Conservation (phyloP, 2,329 filamentous ascomycete genomes). For the Pseudopyricularia javanii region DNA sequence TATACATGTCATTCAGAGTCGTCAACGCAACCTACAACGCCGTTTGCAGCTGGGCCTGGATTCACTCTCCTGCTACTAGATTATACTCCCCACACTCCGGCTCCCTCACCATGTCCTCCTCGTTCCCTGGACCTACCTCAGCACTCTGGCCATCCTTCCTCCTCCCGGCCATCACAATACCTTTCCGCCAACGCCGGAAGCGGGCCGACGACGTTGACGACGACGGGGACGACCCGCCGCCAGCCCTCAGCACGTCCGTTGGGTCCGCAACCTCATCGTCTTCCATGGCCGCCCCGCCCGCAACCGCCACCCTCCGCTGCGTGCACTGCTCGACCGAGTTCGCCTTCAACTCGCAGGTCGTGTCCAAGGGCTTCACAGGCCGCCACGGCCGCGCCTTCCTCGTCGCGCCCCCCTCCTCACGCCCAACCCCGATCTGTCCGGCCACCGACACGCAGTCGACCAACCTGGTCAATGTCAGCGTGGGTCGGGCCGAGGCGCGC, state of each 20-base stretch:
- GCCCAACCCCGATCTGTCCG: constrained; percentile 6
- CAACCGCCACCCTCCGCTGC: constrained; percentile 47
- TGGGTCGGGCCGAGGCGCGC: constrained; percentile 41
- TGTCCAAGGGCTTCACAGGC: constrained; percentile 55
- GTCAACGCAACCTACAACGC: background rate
- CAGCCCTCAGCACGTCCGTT: constrained; percentile 12
- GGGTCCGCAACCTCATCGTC: constrained; percentile 5
- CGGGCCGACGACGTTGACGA: background rate
- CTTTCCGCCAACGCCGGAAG: constrained; percentile 9
- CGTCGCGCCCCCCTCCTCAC: constrained; percentile 23
- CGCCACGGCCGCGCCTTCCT: constrained; percentile 53
- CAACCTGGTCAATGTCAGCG: constrained; percentile 39
- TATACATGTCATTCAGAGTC: background rate
- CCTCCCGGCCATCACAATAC: constrained; percentile 10
- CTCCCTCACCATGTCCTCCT: background rate
- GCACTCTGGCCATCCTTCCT: constrained; percentile 7
- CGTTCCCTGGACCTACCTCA: background rate
- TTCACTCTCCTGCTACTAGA: background rate
- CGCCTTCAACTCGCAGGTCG: constrained; percentile 47
- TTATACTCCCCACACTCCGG: background rate
- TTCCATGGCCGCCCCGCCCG: constrained; percentile 24
- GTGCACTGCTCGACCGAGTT: constrained; percentile 45
- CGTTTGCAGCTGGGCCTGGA: background rate
- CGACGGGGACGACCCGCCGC: background rate
- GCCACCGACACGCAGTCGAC: constrained; percentile 9